Evolutionary conservation across 176 grass and related monocot genomes (phyloP).

Genomic region (Oryza officinalis): DNA sequence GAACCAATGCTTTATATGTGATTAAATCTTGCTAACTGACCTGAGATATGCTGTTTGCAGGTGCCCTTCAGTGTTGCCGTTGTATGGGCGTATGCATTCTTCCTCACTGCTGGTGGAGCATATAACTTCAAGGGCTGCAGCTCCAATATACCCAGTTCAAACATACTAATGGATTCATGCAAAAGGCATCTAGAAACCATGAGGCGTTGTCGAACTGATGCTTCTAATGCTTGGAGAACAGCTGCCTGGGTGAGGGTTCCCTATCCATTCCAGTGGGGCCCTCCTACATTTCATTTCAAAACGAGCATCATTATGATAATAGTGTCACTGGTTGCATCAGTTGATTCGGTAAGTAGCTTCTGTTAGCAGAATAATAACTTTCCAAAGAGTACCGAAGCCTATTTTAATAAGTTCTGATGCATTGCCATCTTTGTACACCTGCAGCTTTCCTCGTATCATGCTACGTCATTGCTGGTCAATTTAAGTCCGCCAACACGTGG

Average conservation of each 20-base stretch:
- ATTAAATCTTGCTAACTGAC: conserved; percentile 27
- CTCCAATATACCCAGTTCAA: conserved; percentile 89
- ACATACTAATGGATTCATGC: conserved; percentile 91
- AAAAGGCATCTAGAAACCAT: conserved; percentile 77
- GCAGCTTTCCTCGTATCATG: conserved; percentile 90
- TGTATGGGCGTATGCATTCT: conserved; percentile 98
- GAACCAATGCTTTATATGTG: conserved; percentile 17
- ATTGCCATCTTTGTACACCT: conserved; percentile 32
- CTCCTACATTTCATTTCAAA: conserved; percentile 87
- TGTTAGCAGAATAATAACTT: conserved; percentile 3
- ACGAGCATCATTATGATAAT: conserved; percentile 83
- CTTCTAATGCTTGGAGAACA: conserved; percentile 91
- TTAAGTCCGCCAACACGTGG: conserved; percentile 85
- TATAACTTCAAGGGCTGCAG: conserved; percentile 93
- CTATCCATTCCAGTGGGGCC: conserved; percentile 96
- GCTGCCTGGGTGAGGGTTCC: conserved; percentile 90
- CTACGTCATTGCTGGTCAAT: conserved; percentile 79
- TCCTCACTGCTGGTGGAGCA: conserved; percentile 89
- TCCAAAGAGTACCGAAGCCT: not conserved
- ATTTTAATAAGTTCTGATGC: not conserved
- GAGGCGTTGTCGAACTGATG: conserved; percentile 88
- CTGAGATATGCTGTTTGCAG: conserved; percentile 51
- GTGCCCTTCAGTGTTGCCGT: conserved; percentile 88
- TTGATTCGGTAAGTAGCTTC: conserved; percentile 82
- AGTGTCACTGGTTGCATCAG: conserved; percentile 84